Evolutionary conservation across 768 basidiomycete species (phyloP), one percentile per base, ranked within the genome.

Genomic region (Stropharia rugosoannulata): DNA sequence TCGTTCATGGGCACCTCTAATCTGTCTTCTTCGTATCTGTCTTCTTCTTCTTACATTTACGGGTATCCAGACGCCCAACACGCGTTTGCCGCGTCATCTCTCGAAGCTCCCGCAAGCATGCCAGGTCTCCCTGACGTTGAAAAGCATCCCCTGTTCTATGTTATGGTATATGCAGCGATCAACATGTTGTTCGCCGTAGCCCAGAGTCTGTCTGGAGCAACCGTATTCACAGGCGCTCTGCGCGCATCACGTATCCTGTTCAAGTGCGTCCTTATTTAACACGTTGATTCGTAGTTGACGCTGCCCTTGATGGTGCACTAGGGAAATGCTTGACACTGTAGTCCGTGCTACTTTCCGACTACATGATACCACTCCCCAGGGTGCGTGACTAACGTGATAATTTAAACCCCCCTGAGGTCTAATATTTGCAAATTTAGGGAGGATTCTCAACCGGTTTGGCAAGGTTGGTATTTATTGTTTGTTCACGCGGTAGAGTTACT

Each of bases 371-470:
- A 93, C 92, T 0, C 92, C 92, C 1, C 84, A 88, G 70, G 90
- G 90, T 77, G 62, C 36, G 53, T 43, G 10, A 12, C 22, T 42
- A 25, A 32, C 18, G 12, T 48, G 19, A 50, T 32, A 1, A 32
- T 3, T 57, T 13, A 5, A 19, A 5, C 37, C 10, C n/a, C 10
- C 18, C 46, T 32, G 5, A 40, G 37, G 18, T n/a, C 35, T 46
- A 3, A 58, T 56, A 43, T 22, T 3, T 18, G 6, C 44, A 35
- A 51, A 35, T 54, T 25, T 65, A 83, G 90, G 91, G 36, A 86
- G 90, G 2, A 87, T 95, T 80, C 76, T 95, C 61, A 95, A 94
- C 69, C 82, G 93, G 5, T 94, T 95, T 65, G 87, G 84, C 63
- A 88, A 85, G 74, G 51, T 52, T 13, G 12, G 29, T 52, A 15